A percentile compares a stretch with the other conserved stretches of the same genome.
Conservation (phyloP, 805 yeast genomes). For the Saccharomyces jurei region DNA sequence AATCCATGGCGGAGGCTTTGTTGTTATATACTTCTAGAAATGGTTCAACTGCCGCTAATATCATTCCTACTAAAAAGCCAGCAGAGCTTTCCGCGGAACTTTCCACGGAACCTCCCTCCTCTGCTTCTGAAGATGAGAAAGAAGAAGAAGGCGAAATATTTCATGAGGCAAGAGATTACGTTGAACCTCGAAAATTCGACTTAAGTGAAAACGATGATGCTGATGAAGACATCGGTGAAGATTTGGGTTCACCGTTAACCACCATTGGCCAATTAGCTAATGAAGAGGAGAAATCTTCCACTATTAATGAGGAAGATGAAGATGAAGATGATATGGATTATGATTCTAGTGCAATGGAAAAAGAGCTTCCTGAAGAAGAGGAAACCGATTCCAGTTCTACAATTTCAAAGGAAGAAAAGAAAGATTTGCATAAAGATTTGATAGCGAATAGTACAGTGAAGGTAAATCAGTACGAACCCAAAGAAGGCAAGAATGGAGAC, state of each 20-base stretch:
- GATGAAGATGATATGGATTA: constrained; percentile 24
- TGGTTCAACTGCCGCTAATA: background rate
- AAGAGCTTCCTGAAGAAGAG: constrained; percentile 7
- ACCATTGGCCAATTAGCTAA: background rate
- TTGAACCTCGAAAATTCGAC: constrained; percentile 10
- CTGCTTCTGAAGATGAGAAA: background rate
- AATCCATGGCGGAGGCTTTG: constrained; percentile 42
- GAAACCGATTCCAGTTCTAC: constrained; percentile 2
- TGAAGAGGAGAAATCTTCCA: background rate
- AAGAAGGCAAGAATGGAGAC: constrained; percentile 10
- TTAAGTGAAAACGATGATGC: constrained; percentile 20
- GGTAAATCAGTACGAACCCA: constrained; percentile 1
- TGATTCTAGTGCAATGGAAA: constrained; percentile 15
- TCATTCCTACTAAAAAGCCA: background rate
- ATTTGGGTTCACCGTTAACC: constrained; percentile 14
- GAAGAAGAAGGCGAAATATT: constrained; percentile 11
- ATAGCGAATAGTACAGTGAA: constrained; percentile 4
- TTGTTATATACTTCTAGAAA: constrained; percentile 26
- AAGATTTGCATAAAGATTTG: constrained; percentile 6
- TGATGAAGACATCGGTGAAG: constrained; percentile 26
- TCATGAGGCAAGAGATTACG: constrained; percentile 19
- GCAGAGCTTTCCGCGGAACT: background rate
- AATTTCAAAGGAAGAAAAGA: constrained; percentile 26
- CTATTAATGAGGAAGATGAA: constrained; percentile 20
- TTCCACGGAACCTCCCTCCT: background rate